Percentiles rank a stretch among this genome's conserved stretches.
Conservation (phyloP, 768 basidiomycete species). For the Psilocybe azurescens region DNA sequence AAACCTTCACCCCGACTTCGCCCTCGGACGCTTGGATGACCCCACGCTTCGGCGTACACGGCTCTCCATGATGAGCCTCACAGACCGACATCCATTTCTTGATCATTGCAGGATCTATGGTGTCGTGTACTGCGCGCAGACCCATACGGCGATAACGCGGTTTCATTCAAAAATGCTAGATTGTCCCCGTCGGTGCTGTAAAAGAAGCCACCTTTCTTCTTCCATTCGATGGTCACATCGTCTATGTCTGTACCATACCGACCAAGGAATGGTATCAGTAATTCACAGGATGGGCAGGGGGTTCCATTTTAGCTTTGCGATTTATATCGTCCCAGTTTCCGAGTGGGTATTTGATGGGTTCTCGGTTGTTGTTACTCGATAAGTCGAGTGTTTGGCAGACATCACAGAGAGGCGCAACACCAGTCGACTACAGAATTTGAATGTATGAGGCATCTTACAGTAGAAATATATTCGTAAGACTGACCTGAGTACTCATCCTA, state of each 20-base stretch:
- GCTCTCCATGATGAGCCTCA: not conserved
- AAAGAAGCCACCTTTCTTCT: not conserved
- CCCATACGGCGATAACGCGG: not conserved
- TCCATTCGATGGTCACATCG: constrained; percentile 1
- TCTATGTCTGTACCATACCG: not conserved
- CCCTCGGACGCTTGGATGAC: not conserved
- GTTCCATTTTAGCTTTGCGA: not conserved
- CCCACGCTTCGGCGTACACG: not conserved
- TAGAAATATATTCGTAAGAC: too few species aligned
- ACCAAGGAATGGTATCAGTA: not conserved
- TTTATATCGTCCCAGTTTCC: too few species aligned
- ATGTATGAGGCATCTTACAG: not conserved
- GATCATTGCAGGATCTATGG: not conserved
- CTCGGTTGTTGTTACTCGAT: not conserved
- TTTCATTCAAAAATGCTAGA: constrained; percentile 5
- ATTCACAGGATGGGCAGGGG: constrained; percentile 3
- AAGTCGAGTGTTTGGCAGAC: constrained; percentile 4
- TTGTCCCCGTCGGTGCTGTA: not conserved
- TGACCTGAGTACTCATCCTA: too few species aligned
- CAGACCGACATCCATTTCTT: constrained; percentile 7
- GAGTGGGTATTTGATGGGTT: not conserved
- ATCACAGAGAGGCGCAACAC: not conserved
- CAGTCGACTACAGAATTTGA: not conserved
- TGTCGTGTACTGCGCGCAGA: not conserved
- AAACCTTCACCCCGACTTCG: not conserved